Evolutionary conservation across 352 stramenopile species (phyloP).

Genomic region (Elongisporangium senticosum): DNA sequence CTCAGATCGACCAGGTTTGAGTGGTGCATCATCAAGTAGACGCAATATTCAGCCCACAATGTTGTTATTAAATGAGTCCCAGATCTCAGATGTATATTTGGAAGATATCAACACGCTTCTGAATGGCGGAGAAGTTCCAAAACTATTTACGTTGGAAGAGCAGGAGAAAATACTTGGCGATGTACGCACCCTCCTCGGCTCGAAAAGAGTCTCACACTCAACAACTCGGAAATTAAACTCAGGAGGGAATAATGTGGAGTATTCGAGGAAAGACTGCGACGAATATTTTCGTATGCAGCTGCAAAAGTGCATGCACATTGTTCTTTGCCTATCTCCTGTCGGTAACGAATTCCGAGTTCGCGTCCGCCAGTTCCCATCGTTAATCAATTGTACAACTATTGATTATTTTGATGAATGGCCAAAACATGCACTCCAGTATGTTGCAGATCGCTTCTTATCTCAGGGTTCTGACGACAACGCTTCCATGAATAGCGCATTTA

Average conservation of each 20-base stretch:
- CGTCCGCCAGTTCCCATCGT: conserved; percentile 88
- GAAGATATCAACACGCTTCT: conserved; percentile 89
- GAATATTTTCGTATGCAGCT: conserved; percentile 76
- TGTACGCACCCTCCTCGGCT: conserved; percentile 31
- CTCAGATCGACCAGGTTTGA: conserved; percentile 2
- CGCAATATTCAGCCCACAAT: conserved; percentile 33
- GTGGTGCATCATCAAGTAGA: neutral
- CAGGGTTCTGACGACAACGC: conserved; percentile 8
- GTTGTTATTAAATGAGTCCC: conserved; percentile 79
- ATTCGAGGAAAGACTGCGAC: conserved; percentile 70
- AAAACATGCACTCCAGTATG: conserved; percentile 73
- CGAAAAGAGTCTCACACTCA: neutral
- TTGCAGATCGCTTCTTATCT: conserved; percentile 58
- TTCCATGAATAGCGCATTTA: conserved; percentile 1
- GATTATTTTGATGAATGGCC: conserved; percentile 94
- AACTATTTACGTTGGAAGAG: conserved; percentile 84
- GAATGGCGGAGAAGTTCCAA: conserved; percentile 79
- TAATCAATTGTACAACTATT: conserved; percentile 93
- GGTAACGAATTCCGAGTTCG: conserved; percentile 74
- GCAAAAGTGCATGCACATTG: conserved; percentile 84
- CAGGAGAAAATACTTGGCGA: conserved; percentile 73
- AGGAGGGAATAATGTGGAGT: conserved; percentile 3
- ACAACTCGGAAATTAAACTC: neutral
- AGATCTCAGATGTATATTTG: conserved; percentile 80
- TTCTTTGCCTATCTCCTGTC: conserved; percentile 88